Base-by-base conservation (phyloP, 768 basidiomycete genomes). In the Termitomyces sp. region DNA sequence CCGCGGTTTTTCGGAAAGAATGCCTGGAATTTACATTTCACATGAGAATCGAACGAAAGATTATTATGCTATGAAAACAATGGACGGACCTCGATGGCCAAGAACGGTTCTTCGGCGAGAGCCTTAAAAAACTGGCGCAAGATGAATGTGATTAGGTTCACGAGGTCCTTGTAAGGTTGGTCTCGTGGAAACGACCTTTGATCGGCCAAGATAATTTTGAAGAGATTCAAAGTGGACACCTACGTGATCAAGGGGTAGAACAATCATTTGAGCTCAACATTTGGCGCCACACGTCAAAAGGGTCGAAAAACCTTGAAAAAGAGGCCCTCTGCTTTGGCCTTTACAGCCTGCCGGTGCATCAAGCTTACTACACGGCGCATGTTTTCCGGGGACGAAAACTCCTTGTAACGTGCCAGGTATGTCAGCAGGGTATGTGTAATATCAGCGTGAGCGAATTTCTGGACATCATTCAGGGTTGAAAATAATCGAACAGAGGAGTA, bases 41-140 rank as follows among this genome's bases (percentile, higher is more conserved):
- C 46, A 26, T 49, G 39, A 52, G 34, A 52, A 39, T 29, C 37
- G 26, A 36, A 46, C 6, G 20, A 20, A 34, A 52, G 34, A 26
- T 14, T n/a, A 26, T 14, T n/a, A 42, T 3, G 26, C 27, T 43
- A 46, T 13, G 46, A 56, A 52, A 59, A 34, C 26, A 55, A 58
- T 58, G 63, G 14, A 57, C 72, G 75, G 65, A 94, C 94, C 80
- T 98, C 94, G 59, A 98, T 80, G 59, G 92, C 82, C 47, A 98
- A 77, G 74, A 98, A 90, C 0, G 91, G 79, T 60, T 97, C 88
- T 61, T 92, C 85, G 53, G 83, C 81, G 48, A 94, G 79, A 7
- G 86, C 83, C 70, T 97, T 98, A 85, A 99, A 98, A 79, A 98
- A 98, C 68, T 88, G 86, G 26, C 92, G 85, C 58, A 98, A 79